Conservation (phyloP, 2,329 filamentous ascomycete species). For the Monascus ruber region DNA sequence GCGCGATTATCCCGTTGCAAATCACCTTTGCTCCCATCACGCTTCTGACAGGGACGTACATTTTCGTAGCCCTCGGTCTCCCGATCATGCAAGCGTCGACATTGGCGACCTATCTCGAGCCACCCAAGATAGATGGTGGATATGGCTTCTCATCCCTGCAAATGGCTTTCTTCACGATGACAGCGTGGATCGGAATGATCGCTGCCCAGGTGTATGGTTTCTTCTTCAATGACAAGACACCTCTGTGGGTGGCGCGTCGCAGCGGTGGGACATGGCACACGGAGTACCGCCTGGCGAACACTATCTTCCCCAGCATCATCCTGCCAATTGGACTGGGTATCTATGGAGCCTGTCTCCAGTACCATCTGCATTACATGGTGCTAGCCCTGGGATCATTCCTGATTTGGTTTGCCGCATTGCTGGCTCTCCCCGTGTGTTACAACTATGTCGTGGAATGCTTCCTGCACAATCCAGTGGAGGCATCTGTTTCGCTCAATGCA, state of each 20-base stretch:
- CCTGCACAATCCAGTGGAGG: conserved; percentile 26
- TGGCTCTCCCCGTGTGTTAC: conserved; percentile 18
- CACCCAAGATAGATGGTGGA: conserved; percentile 7
- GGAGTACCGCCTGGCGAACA: conserved; percentile 27
- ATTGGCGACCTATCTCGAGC: conserved; percentile 6
- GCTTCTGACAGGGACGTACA: conserved; percentile 20
- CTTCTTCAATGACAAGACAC: conserved; percentile 10
- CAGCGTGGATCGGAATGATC: conserved; percentile 9
- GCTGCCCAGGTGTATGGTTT: conserved; percentile 10
- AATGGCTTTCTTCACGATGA: conserved; percentile 15
- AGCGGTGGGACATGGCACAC: conserved; percentile 25
- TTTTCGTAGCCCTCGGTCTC: conserved; percentile 16
- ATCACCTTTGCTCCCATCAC: conserved; percentile 16
- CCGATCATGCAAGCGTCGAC: conserved; percentile 12
- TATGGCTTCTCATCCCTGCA: conserved; percentile 9
- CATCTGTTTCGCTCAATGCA: conserved; percentile 14
- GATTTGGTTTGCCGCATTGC: conserved; percentile 25
- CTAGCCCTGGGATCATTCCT: conserved; percentile 31
- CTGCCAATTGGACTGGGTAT: conserved; percentile 4
- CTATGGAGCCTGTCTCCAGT: conserved; percentile 29
- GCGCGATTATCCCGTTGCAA: conserved; percentile 5
- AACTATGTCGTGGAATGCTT: conserved; percentile 26
- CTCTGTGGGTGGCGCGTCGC: conserved; percentile 8
- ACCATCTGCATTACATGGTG: conserved; percentile 30
- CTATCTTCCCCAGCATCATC: conserved; percentile 19